Base-by-base conservation (phyloP, 108 stramenopile genomes). In the Schizochytrium sp. region DNA sequence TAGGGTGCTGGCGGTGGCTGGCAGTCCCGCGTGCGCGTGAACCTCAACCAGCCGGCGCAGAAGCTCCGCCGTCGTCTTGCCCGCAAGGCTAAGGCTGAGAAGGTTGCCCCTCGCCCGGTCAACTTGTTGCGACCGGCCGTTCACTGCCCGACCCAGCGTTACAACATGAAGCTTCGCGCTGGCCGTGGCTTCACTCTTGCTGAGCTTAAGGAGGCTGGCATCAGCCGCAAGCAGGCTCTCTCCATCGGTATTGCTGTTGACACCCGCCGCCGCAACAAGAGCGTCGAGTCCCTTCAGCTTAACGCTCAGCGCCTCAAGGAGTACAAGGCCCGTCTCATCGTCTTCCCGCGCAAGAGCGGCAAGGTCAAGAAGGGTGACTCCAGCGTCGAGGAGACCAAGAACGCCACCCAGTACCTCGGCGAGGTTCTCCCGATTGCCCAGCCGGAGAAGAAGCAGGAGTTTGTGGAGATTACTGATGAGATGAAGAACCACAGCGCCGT, bases 181-280 rank as follows among this genome's bases (percentile, higher is more conserved):
- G 99, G 99, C 72, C 94, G 95, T 89, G 99, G 99, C 59, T 99
- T 99, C 95, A 96, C 97, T 72, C 88, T 98, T 88, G 97, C 94
- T 88, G 98, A 99, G 93, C 91, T 99, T 83, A 98, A 98, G 96
- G 97, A 93, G 50, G 99, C 96, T 72, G 97, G 96, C 47, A 89
- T 98, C 91, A 93, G 90, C 88, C 93, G 95, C 89, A 93, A 93
- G 76, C 94, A 95, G 72, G 99, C 99, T 40, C 93, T 91, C 88
- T 97, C 98, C 57, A 93, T 99, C 72, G 99, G 99, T 76, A 98
- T 99, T 91, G 95, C 97, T 89, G 97, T 99, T 41, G 99, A 99
- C 92, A 90, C 93, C 91, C 96, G 99, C 72, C 95, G 99, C 46
- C 93, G 92, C 91, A 98, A 97, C 97, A 94, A 93, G 88, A 94